Conservation (phyloP, 176 grass and related monocot genomes). For the Oryza longistaminata region DNA sequence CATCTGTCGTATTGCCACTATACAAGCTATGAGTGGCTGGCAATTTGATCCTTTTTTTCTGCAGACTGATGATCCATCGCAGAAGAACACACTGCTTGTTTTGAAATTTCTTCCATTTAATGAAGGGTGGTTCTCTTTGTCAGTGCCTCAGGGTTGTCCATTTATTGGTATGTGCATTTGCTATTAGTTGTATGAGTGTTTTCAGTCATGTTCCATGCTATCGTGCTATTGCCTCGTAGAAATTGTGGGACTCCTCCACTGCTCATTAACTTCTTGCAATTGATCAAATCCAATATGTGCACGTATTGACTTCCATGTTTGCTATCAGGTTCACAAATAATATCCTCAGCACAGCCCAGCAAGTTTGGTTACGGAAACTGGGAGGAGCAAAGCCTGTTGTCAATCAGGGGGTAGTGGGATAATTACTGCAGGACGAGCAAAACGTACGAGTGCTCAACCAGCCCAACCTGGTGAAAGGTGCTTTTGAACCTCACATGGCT, state of each 20-base stretch:
- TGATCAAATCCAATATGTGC: not conserved
- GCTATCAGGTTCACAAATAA: conserved; percentile 92
- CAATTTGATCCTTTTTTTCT: conserved; percentile 34
- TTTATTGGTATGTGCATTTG: conserved; percentile 84
- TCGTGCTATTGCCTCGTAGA: conserved; percentile 18
- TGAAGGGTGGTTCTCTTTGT: conserved; percentile 93
- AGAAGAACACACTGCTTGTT: conserved; percentile 84
- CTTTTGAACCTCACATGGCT: conserved; percentile 22
- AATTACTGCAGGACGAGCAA: conserved; percentile 92
- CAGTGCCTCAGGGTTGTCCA: conserved; percentile 96
- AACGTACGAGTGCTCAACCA: conserved; percentile 58
- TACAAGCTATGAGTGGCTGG: conserved; percentile 1
- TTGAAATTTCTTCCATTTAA: conserved; percentile 96
- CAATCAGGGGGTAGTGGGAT: conserved; percentile 71
- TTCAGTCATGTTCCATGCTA: not conserved
- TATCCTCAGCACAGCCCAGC: conserved; percentile 88
- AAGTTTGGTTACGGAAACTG: conserved; percentile 93
- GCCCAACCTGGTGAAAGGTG: conserved; percentile 66
- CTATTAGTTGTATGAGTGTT: not conserved
- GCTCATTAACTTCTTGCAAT: not conserved
- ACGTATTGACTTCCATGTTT: conserved; percentile 34
- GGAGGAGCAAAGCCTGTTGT: conserved; percentile 88
- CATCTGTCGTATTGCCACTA: not conserved
- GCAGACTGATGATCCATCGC: conserved; percentile 84
- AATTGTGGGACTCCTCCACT: not conserved